phyloP scores from a whole-genome alignment of 176 grass and related monocot species.

The Hordeum vulgare region DNA sequence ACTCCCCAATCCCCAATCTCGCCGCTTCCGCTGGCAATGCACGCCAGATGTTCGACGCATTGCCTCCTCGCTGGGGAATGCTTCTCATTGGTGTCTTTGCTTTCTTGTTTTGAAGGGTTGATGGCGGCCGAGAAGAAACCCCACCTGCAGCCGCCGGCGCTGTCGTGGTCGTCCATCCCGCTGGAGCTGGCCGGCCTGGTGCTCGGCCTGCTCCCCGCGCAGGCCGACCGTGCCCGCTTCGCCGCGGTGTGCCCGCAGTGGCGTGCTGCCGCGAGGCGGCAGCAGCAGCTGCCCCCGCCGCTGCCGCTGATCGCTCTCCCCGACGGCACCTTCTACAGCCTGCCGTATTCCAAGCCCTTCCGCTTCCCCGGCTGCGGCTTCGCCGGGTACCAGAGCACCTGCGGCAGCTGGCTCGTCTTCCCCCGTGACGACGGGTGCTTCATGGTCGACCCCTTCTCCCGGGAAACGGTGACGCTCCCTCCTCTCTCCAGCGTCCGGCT shows the following conservation, averaged over 20 bases:
- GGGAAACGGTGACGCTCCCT: not conserved
- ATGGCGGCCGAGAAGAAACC: not conserved
- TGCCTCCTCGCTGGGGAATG: not conserved
- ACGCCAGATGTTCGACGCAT: not conserved
- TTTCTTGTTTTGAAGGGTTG: not conserved
- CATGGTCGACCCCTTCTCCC: not conserved
- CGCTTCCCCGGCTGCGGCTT: not conserved
- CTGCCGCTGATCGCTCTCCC: not conserved
- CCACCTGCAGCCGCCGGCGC: not conserved
- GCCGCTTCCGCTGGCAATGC: not conserved
- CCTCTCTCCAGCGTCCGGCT: not conserved
- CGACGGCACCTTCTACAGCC: not conserved
- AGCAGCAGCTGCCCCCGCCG: not conserved
- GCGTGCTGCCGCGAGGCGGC: not conserved
- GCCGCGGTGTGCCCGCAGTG: not conserved
- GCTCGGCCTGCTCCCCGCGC: not conserved
- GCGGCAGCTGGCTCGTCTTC: not conserved
- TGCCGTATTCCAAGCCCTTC: not conserved
- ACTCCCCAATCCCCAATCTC: too few relatives aligned
- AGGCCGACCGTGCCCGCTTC: not conserved
- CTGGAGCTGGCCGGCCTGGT: not conserved
- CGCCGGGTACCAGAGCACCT: not conserved
- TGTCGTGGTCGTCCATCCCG: not conserved
- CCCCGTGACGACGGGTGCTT: not conserved
- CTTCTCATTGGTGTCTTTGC: not conserved